Percentiles rank a stretch among this genome's conserved stretches.
Evolutionary conservation across 2,329 filamentous ascomycete species (phyloP).

Genomic region (Grosmannia clavigera): DNA sequence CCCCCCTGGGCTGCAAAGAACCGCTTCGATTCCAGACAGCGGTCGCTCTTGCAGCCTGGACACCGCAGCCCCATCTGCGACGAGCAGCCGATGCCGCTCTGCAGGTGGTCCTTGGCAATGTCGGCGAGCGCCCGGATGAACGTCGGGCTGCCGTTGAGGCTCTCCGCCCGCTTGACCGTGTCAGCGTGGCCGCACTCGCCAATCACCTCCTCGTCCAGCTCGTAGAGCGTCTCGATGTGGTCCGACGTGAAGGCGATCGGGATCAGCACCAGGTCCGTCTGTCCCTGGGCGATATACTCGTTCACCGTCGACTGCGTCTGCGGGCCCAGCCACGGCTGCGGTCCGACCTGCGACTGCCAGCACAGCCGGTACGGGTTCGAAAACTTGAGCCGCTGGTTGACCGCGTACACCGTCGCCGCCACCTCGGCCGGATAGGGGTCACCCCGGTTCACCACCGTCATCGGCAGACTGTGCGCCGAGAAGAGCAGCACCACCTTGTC

Average conservation of each 20-base stretch:
- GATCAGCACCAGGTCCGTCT: conserved; percentile 81
- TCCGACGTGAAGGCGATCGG: conserved; percentile 98
- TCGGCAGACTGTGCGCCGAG: conserved; percentile 89
- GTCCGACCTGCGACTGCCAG: conserved; percentile 97
- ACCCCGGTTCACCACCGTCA: conserved; percentile 92
- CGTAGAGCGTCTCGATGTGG: conserved; percentile 93
- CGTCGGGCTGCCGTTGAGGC: conserved; percentile 76
- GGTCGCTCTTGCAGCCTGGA: conserved; percentile 83
- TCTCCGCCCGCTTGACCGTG: conserved; percentile 80
- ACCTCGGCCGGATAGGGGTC: conserved; percentile 95
- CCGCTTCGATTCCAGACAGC: conserved; percentile 66
- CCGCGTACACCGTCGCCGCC: conserved; percentile 86
- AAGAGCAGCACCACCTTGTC: conserved; percentile 79
- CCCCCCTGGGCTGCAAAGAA: conserved; percentile 38
- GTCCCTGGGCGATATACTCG: conserved; percentile 78
- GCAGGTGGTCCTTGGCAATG: conserved; percentile 69
- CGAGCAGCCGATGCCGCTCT: conserved; percentile 56
- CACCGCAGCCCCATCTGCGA: conserved; percentile 82
- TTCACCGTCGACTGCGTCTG: conserved; percentile 84
- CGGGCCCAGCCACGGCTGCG: conserved; percentile 86
- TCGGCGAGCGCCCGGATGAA: conserved; percentile 88
- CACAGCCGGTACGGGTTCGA: conserved; percentile 86
- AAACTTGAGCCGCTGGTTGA: conserved; percentile 85
- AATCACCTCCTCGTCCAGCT: conserved; percentile 91
- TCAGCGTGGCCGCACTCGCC: conserved; percentile 68